These are phyloP conservation scores for Myriosclerotinia curreyana DNA, from an alignment of 2,329 filamentous ascomycete genomes.

Conservation along the genomic window DNA sequence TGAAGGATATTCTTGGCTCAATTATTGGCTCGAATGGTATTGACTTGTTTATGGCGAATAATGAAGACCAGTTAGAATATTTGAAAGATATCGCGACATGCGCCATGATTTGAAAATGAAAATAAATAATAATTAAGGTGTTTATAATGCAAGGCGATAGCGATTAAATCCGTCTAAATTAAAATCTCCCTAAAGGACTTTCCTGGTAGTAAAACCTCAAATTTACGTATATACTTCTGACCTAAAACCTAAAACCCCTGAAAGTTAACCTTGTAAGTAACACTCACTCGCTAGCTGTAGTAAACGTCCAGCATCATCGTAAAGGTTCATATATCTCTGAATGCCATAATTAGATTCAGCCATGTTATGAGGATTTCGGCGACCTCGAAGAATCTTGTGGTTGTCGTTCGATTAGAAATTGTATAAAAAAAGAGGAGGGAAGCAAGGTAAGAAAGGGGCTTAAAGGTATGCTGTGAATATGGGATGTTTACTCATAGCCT, in stretches of 20 bases:
- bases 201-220: neutral
- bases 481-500: slow-evolving; percentile 8
- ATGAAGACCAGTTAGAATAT: neutral
- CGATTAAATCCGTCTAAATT: neutral
- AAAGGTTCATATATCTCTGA: neutral
- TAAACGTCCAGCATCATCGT: neutral
- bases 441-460: slow-evolving; percentile 1
- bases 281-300: neutral
- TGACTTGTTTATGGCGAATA: neutral
- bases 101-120: neutral
- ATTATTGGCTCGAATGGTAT: neutral
- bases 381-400: slow-evolving; percentile 17
- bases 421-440: slow-evolving; percentile 5
- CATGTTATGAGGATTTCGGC: slow-evolving; percentile 10
- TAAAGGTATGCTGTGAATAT: slow-evolving; percentile 1
- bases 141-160: slow-evolving; percentile 8
- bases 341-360: slow-evolving; percentile 18
- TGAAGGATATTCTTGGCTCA: slow-evolving; percentile 12
- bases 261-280: neutral
- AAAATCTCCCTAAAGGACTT: neutral
- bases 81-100: slow-evolving; percentile 18
- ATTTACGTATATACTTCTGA: slow-evolving; percentile 6
- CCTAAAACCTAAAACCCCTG: neutral
- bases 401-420: neutral
- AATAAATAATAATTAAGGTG: neutral